phyloP scores from a whole-genome alignment of 2,329 filamentous ascomycete species.

The Phaeosphaeriaceae sp. region DNA sequence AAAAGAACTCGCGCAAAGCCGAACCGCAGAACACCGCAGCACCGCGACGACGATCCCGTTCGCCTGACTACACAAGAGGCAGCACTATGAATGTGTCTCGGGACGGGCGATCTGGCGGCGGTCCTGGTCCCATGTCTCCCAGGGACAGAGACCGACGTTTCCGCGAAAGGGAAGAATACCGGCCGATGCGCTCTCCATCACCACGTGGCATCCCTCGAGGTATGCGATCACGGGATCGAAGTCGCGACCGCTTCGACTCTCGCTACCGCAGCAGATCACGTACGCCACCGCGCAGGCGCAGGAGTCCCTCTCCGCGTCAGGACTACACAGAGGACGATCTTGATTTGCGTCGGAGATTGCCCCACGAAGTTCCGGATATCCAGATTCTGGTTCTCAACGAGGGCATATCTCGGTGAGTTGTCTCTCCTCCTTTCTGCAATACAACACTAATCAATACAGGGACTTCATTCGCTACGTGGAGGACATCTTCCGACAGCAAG shows the following conservation, averaged over 20 bases:
- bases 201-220: slow-evolving; percentile 48
- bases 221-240: slow-evolving; percentile 46
- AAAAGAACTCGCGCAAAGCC: slow-evolving; percentile 75
- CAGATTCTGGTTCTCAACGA: slow-evolving; percentile 85
- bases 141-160: slow-evolving; percentile 62
- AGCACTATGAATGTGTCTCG: slow-evolving; percentile 57
- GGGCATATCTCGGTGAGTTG: slow-evolving; percentile 53
- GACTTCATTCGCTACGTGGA: slow-evolving; percentile 87
- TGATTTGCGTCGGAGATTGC: slow-evolving; percentile 75
- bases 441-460: slow-evolving; percentile 39
- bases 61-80: slow-evolving; percentile 65
- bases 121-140: slow-evolving; percentile 45
- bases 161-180: slow-evolving; percentile 66
- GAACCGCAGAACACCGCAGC: slow-evolving; percentile 44
- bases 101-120: slow-evolving; percentile 47
- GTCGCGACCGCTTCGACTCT: slow-evolving; percentile 60
- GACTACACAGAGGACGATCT: slow-evolving; percentile 65
- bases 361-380: slow-evolving; percentile 83
- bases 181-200: slow-evolving; percentile 54
- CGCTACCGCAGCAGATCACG: slow-evolving; percentile 67
- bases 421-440: neutral
- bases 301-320: slow-evolving; percentile 72
- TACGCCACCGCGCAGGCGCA: slow-evolving; percentile 67
- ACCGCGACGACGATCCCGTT: slow-evolving; percentile 62
- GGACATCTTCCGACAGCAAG: slow-evolving; percentile 72